phyloP scores from a whole-genome alignment of 768 basidiomycete genomes.

The Podaxis rugospora region DNA sequence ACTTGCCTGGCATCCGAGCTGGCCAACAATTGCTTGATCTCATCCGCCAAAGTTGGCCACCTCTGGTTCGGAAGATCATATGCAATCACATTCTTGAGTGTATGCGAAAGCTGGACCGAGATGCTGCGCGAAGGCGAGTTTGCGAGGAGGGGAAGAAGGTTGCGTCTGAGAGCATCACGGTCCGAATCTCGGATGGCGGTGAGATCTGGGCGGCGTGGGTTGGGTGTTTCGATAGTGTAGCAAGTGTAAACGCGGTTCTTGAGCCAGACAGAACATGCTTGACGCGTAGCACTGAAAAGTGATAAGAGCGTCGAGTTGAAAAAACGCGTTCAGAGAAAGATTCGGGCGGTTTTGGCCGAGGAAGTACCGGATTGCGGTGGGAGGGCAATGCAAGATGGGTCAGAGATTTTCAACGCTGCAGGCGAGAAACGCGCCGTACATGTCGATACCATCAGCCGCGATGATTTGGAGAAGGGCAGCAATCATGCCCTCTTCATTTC shows the following conservation, averaged over 20 bases:
- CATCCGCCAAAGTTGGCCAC: constrained; percentile 70
- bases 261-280: constrained; percentile 83
- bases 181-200: constrained; percentile 62
- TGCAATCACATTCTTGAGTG: constrained; percentile 67
- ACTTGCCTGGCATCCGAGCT: constrained; percentile 69
- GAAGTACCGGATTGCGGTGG: not conserved
- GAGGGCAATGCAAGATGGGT: not conserved
- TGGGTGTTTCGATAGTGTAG: constrained; percentile 47
- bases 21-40: constrained; percentile 57
- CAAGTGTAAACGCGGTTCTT: constrained; percentile 80
- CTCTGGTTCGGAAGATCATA: constrained; percentile 69
- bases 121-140: constrained; percentile 61
- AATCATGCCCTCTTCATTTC: constrained; percentile 77
- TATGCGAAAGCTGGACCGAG: constrained; percentile 70
- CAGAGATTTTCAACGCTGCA: not conserved
- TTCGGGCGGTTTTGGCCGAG: not conserved
- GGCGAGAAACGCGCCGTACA: constrained; percentile 49
- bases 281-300: constrained; percentile 63
- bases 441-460: constrained; percentile 68
- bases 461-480: constrained; percentile 85
- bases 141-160: constrained; percentile 68
- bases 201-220: constrained; percentile 51
- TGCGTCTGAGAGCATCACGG: constrained; percentile 64
- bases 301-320: not conserved
- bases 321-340: not conserved